A percentile compares a stretch with the other conserved stretches of the same genome.
Conservation (phyloP, 2,329 filamentous ascomycete species). For the Apiospora marii region DNA sequence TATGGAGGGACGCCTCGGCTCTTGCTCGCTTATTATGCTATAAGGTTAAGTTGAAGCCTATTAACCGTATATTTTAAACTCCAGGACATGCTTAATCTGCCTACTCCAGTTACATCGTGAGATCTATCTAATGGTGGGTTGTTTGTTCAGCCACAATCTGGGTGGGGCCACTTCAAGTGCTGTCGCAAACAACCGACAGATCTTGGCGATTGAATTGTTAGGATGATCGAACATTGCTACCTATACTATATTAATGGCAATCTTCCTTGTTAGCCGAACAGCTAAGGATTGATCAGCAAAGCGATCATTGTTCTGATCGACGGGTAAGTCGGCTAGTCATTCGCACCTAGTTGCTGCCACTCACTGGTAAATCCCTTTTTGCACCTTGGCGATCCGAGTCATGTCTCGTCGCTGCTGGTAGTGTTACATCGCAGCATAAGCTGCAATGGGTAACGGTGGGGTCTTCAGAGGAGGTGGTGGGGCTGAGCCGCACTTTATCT, state of each 20-base stretch:
- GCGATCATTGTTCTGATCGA: not conserved
- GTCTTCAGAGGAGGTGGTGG: not conserved
- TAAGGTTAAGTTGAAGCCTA: slow-evolving; percentile 14
- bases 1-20: not conserved
- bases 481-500: slow-evolving; percentile 7
- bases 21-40: not conserved
- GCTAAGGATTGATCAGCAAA: not conserved
- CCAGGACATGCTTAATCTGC: not conserved
- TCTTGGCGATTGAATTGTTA: not conserved
- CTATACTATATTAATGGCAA: no score
- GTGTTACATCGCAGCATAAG: slow-evolving; percentile 3
- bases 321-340: not conserved
- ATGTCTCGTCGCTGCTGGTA: not conserved
- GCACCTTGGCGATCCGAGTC: slow-evolving; percentile 8
- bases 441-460: not conserved
- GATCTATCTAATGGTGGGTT: not conserved
- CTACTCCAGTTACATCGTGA: slow-evolving; percentile 2
- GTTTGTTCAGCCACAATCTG: not conserved
- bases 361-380: not conserved
- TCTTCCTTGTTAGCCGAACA: not conserved
- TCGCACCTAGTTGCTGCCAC: not conserved
- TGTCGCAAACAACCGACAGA: not conserved
- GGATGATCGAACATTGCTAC: not conserved
- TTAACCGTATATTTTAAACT: not conserved
- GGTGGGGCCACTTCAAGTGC: not conserved